Evolutionary conservation across 2,329 filamentous ascomycete species (phyloP).

Genomic region (Ophiostoma ips): DNA sequence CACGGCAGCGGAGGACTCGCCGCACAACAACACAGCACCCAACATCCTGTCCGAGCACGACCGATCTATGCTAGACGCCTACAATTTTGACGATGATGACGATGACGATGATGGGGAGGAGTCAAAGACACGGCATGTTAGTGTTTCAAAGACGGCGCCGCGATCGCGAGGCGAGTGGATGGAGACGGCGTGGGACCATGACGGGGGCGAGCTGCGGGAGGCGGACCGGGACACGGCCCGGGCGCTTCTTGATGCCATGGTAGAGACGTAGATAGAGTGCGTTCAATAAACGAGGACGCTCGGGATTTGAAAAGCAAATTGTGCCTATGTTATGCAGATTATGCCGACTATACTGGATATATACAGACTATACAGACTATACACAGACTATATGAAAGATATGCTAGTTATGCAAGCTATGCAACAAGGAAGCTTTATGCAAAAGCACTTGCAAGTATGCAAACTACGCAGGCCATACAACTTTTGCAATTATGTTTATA

Average conservation of each 20-base stretch:
- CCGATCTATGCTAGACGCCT: background rate
- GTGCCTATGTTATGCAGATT: too few species aligned
- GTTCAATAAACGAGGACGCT: too few species aligned
- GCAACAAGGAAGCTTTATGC: background rate
- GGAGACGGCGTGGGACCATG: slow-evolving; percentile 21
- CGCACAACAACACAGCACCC: background rate
- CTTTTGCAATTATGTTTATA: too few species aligned
- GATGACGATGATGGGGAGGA: background rate
- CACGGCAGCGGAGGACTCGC: slow-evolving; percentile 1
- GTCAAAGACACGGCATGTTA: background rate
- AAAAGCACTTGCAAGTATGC: background rate
- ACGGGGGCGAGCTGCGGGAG: slow-evolving; percentile 9
- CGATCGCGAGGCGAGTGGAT: slow-evolving; percentile 21
- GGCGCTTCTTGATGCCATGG: slow-evolving; percentile 25
- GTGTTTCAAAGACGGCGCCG: too few species aligned
- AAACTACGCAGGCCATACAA: background rate
- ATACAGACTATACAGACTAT: too few species aligned
- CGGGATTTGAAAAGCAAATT: too few species aligned
- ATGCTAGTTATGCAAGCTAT: too few species aligned
- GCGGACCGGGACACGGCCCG: slow-evolving; percentile 25
- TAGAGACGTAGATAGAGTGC: background rate
- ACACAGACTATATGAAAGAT: too few species aligned
- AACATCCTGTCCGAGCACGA: background rate
- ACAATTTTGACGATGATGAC: background rate
- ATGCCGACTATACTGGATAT: too few species aligned